These are phyloP conservation scores for Haplosporangium gracile DNA, from an alignment of 192 early-diverging fungal genomes.

Conservation along the genomic window DNA sequence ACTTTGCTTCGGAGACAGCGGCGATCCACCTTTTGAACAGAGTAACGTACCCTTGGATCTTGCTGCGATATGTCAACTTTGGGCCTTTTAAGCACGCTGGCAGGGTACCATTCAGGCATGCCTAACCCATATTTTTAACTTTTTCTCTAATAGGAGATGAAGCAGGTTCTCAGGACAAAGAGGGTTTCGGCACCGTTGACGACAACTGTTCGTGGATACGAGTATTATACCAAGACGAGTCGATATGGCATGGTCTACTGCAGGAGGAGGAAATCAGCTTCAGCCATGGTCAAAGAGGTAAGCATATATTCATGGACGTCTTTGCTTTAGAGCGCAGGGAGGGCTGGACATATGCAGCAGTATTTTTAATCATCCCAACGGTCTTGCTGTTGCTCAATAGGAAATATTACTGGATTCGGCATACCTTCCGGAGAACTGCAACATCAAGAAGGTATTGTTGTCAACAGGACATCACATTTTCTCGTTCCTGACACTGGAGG, in stretches of 20 bases:
- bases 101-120: not conserved
- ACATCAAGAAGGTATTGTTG: slow-evolving; percentile 64
- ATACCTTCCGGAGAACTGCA: slow-evolving; percentile 61
- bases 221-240: slow-evolving; percentile 66
- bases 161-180: slow-evolving; percentile 58
- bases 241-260: slow-evolving; percentile 65
- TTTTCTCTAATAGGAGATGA: slow-evolving; percentile 62
- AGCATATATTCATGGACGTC: not conserved
- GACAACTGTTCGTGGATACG: slow-evolving; percentile 61
- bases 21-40: slow-evolving; percentile 48
- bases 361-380: too few relatives aligned
- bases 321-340: not conserved
- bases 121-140: too few relatives aligned
- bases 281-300: slow-evolving; percentile 59
- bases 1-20: slow-evolving; percentile 45
- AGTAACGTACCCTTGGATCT: not conserved
- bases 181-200: slow-evolving; percentile 60
- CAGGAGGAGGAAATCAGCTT: slow-evolving; percentile 49
- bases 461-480: slow-evolving; percentile 67
- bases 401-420: slow-evolving; percentile 66
- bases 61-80: not conserved
- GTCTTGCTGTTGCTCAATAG: slow-evolving; percentile 30
- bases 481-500: slow-evolving; percentile 64
- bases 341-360: too few relatives aligned
- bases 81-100: not conserved